Percentiles rank a stretch among this genome's conserved stretches.
Conservation (phyloP, 2,329 filamentous ascomycete genomes). For the Fusarium sambucinum region DNA sequence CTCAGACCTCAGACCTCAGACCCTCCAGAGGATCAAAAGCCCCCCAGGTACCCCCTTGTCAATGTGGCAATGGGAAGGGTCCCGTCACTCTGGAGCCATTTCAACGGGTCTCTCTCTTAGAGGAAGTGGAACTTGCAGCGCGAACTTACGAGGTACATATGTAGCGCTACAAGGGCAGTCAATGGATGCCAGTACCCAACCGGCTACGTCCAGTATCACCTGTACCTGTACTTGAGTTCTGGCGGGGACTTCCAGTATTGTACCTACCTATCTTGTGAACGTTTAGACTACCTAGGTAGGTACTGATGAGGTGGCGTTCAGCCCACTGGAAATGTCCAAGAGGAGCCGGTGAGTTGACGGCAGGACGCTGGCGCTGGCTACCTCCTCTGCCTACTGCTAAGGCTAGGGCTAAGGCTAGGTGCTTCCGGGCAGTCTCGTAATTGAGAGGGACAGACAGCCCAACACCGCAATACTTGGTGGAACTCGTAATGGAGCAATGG, state of each 20-base stretch:
- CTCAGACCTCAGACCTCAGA: conserved; percentile 3
- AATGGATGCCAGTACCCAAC: conserved; percentile 2
- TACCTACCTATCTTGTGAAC: conserved; percentile 19
- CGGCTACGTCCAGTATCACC: conserved; percentile 18
- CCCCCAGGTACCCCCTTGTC: conserved; percentile 36
- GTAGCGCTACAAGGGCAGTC: conserved; percentile 27
- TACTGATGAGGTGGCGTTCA: conserved; percentile 40
- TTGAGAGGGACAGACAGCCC: conserved; percentile 19
- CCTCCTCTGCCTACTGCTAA: neutral
- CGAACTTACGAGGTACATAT: conserved; percentile 21
- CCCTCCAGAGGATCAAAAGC: conserved; percentile 23
- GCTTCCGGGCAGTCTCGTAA: conserved; percentile 40
- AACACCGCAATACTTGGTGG: conserved; percentile 34
- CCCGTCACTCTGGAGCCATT: conserved; percentile 35
- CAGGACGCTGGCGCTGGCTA: conserved; percentile 17
- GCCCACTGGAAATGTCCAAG: conserved; percentile 25
- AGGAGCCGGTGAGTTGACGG: conserved; percentile 25
- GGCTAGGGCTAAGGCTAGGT: neutral
- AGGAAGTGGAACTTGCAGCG: conserved; percentile 22
- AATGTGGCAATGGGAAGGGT: conserved; percentile 38
- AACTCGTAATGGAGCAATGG: conserved; percentile 16
- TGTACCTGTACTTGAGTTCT: conserved; percentile 22
- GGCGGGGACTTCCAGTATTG: conserved; percentile 17
- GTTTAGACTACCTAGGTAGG: conserved; percentile 24
- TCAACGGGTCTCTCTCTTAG: conserved; percentile 20